phyloP scores from a whole-genome alignment of 2,329 filamentous ascomycete genomes.

The Cladophialophora chaetospira region DNA sequence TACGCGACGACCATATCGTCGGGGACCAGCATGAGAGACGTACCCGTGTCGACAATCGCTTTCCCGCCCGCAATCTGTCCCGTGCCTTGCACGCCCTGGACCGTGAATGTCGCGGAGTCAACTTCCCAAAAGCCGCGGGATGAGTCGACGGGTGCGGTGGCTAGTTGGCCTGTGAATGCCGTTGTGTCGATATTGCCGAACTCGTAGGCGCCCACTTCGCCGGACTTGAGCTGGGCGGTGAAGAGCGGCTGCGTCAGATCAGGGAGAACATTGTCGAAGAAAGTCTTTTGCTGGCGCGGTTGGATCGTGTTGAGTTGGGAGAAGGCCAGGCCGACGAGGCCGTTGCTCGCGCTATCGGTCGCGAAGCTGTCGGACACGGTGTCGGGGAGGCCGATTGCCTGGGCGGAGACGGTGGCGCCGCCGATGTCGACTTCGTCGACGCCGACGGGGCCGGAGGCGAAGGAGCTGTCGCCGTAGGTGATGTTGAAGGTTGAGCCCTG shows the following conservation, averaged over 20 bases:
- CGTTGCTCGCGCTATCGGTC: slow-evolving; percentile 62
- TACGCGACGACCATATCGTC: slow-evolving; percentile 60
- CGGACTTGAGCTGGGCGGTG: slow-evolving; percentile 67
- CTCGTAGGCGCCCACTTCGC: slow-evolving; percentile 66
- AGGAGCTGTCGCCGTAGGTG: slow-evolving; percentile 69
- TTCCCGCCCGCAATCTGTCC: slow-evolving; percentile 38
- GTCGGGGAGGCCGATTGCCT: slow-evolving; percentile 69
- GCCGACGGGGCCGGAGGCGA: slow-evolving; percentile 64
- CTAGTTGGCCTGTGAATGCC: slow-evolving; percentile 65
- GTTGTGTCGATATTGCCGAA: slow-evolving; percentile 69
- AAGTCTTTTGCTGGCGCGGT: slow-evolving; percentile 67
- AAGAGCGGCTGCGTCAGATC: slow-evolving; percentile 67
- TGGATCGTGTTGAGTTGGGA: slow-evolving; percentile 65
- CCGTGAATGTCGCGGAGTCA: slow-evolving; percentile 56
- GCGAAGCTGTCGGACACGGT: slow-evolving; percentile 61
- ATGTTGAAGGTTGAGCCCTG: slow-evolving; percentile 61
- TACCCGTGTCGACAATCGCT: slow-evolving; percentile 69
- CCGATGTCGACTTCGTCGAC: slow-evolving; percentile 69
- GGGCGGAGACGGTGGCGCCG: slow-evolving; percentile 60
- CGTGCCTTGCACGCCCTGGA: slow-evolving; percentile 48
- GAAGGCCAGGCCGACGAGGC: slow-evolving; percentile 71
- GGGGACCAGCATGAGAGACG: slow-evolving; percentile 65
- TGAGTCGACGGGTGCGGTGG: slow-evolving; percentile 63
- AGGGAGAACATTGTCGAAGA: slow-evolving; percentile 70
- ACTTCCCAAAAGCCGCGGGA: slow-evolving; percentile 71